These are phyloP conservation scores for Balansia obtecta DNA, from an alignment of 2,329 filamentous ascomycete genomes.

Conservation along the genomic window DNA sequence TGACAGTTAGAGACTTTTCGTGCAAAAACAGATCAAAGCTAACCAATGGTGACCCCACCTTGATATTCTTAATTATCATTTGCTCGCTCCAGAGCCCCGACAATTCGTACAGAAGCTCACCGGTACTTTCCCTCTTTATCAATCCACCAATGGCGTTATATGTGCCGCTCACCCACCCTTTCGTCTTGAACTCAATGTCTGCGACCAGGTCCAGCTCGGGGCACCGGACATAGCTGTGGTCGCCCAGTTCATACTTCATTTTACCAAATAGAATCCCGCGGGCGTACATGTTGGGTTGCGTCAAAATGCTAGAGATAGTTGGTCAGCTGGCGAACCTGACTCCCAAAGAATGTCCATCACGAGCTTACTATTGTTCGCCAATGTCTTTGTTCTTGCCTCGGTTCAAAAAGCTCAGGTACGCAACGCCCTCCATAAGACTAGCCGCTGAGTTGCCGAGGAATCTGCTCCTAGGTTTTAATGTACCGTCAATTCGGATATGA, in stretches of 20 bases:
- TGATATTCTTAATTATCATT: slow-evolving; percentile 80
- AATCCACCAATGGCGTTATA: slow-evolving; percentile 92
- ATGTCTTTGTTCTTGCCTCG: slow-evolving; percentile 50
- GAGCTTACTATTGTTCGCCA: slow-evolving; percentile 76
- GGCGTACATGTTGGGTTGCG: slow-evolving; percentile 98
- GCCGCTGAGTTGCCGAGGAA: slow-evolving; percentile 96
- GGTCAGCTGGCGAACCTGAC: slow-evolving; percentile 4
- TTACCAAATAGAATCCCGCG: slow-evolving; percentile 94
- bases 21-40: not conserved
- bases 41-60: slow-evolving; percentile 40
- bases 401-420: slow-evolving; percentile 73
- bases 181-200: slow-evolving; percentile 96
- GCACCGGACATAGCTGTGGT: slow-evolving; percentile 87
- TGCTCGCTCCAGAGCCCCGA: slow-evolving; percentile 89
- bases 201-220: slow-evolving; percentile 77
- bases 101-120: slow-evolving; percentile 79
- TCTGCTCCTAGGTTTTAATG: slow-evolving; percentile 84
- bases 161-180: slow-evolving; percentile 90
- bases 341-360: not conserved
- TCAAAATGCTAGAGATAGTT: slow-evolving; percentile 54
- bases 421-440: slow-evolving; percentile 95
- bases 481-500: slow-evolving; percentile 88
- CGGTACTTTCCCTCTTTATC: slow-evolving; percentile 80
- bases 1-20: not conserved
- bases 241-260: slow-evolving; percentile 98